Base-by-base conservation (phyloP, 306 rosid genomes). In the Hippophae tibetana region DNA sequence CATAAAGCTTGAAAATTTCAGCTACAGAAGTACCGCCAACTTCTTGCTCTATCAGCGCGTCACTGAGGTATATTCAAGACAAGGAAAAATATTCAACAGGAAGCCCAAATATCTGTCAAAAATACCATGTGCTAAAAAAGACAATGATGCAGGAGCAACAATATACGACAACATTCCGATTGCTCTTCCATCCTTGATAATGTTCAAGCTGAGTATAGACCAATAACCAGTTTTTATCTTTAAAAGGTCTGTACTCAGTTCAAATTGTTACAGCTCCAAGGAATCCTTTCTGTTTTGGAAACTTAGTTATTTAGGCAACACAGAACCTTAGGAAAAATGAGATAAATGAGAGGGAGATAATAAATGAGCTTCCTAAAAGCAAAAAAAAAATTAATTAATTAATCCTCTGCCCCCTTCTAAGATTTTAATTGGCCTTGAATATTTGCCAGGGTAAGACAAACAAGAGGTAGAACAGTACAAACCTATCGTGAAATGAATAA, bases 401-500 rank as follows among this genome's bases (percentile, higher is more conserved):
- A 26, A 58, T 44, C 44, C 61, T 42, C 48, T 64, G 61, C 18
- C 53, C 26, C 60, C 49, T 27, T 25, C 9, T 43, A 9, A 52
- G 56, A 64, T 47, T 61, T 40, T 26, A 51, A 13, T 14, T 54
- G 52, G 54, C 47, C 48, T 9, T 13, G n/a, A 27, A 51, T 44
- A 52, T 52, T 52, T 64, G 46, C 41, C 56, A 50, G 25, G 42
- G 49, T 42, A 67, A 56, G 26, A 11, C 63, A 55, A 64, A 26
- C 31, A 43, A 58, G 6, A 60, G 57, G 54, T 42, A 75, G 75
- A 50, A 43, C 57, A 54, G 63, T 47, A 80, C 88, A 62, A 61
- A 88, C 99, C 97, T 63, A 70, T 92, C 99, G 60, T 68, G 68
- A 76, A 92, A 92, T 13, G 87, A 74, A 82, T 92, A 92, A 69